These are phyloP conservation scores for Thraustotheca clavata DNA, from an alignment of 352 stramenopile genomes.

Conservation along the genomic window DNA sequence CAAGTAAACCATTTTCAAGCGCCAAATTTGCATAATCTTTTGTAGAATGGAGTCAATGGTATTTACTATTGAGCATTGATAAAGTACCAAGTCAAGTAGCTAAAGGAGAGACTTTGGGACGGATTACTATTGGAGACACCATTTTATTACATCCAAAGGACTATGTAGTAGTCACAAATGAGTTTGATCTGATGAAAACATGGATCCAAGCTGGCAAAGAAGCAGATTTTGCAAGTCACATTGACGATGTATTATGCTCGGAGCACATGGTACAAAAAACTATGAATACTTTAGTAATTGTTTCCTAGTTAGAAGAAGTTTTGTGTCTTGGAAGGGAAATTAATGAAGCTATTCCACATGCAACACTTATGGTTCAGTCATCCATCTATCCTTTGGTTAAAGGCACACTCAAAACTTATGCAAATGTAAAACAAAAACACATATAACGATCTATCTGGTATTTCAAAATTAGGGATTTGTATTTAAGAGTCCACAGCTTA, in stretches of 20 bases:
- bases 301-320: not conserved
- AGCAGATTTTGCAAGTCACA: constrained; percentile 30
- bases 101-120: constrained; percentile 27
- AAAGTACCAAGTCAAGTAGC: constrained; percentile 5
- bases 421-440: constrained; percentile 14
- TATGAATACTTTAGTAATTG: not conserved
- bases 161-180: constrained; percentile 37
- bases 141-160: constrained; percentile 25
- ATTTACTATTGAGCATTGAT: constrained; percentile 29
- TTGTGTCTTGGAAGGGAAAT: not conserved
- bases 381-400: constrained; percentile 33
- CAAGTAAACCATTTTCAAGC: not conserved
- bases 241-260: constrained; percentile 41
- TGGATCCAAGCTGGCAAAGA: constrained; percentile 48
- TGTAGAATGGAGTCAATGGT: constrained; percentile 48
- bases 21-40: not conserved
- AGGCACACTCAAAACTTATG: constrained; percentile 45
- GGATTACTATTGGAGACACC: constrained; percentile 50
- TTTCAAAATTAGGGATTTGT: constrained; percentile 33
- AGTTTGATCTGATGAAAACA: constrained; percentile 53
- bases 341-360: not conserved
- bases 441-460: not conserved
- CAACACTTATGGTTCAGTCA: constrained; percentile 37
- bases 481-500: constrained; percentile 45
- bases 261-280: constrained; percentile 41